Evolutionary conservation across 495 filamentous ascomycete genomes (phyloP).

Genomic region (Apiosordaria backusii): DNA sequence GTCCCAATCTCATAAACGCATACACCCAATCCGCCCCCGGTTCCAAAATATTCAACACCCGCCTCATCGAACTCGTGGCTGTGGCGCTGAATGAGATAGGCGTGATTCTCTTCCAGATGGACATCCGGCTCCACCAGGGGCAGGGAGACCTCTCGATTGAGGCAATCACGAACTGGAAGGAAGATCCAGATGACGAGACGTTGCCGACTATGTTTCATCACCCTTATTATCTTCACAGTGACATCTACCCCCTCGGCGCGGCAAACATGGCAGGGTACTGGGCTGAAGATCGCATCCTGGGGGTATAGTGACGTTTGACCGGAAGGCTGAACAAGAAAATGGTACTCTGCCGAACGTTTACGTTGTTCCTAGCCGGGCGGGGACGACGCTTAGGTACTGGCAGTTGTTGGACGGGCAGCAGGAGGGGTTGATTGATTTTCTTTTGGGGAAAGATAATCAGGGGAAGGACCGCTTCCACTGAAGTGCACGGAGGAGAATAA

Average conservation of each 20-base stretch:
- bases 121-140: conserved; percentile 9
- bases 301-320: conserved; percentile 35
- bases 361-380: conserved; percentile 18
- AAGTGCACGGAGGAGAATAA: not conserved
- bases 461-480: not conserved
- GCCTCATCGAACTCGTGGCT: conserved; percentile 31
- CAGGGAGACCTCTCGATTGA: conserved; percentile 9
- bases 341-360: conserved; percentile 17
- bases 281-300: conserved; percentile 34
- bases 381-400: conserved; percentile 18
- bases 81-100: conserved; percentile 31
- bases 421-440: conserved; percentile 22
- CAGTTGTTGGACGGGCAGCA: conserved; percentile 26
- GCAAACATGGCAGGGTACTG: conserved; percentile 37
- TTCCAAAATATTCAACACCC: conserved; percentile 23
- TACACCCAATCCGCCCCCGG: conserved; percentile 23
- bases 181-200: conserved; percentile 3
- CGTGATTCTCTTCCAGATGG: conserved; percentile 23
- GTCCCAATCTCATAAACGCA: conserved; percentile 14
- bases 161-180: conserved; percentile 12
- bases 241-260: conserved; percentile 30
- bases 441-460: conserved; percentile 6
- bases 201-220: conserved; percentile 28
- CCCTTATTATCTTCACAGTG: conserved; percentile 19
- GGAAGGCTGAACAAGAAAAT: conserved; percentile 7